A percentile compares a stretch with the other conserved stretches of the same genome.
These are phyloP conservation scores for Ophiosphaerella narmari DNA, from an alignment of 2,329 filamentous ascomycete genomes.

Conservation along the genomic window DNA sequence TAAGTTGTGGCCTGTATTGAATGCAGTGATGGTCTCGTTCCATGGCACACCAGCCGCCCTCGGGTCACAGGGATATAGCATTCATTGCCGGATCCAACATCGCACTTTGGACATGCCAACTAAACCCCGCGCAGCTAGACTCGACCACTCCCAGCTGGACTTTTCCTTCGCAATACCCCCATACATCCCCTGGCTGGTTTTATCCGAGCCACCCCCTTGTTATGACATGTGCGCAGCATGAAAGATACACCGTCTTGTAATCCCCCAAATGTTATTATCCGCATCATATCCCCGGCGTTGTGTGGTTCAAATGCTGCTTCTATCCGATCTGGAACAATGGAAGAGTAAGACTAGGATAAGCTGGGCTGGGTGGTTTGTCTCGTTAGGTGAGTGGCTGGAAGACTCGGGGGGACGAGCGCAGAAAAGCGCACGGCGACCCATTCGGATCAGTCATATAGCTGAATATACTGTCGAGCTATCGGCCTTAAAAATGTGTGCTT, in stretches of 20 bases:
- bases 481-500: conserved; percentile 3
- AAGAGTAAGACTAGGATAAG: conserved; percentile 26
- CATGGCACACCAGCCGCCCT: conserved; percentile 12
- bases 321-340: conserved; percentile 21
- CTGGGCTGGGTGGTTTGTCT: conserved; percentile 24
- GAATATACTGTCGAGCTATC: conserved; percentile 29
- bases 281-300: conserved; percentile 51
- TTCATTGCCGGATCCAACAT: conserved; percentile 30
- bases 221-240: conserved; percentile 45
- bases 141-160: conserved; percentile 1
- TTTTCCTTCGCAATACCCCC: conserved; percentile 28
- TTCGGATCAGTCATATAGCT: conserved; percentile 28
- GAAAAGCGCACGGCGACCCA: conserved; percentile 12
- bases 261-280: conserved; percentile 38
- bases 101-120: conserved; percentile 25
- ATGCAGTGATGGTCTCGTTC: conserved; percentile 6
- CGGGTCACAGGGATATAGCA: conserved; percentile 21
- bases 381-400: conserved; percentile 14
- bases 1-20: conserved; percentile 8
- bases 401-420: conserved; percentile 15
- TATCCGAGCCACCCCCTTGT: conserved; percentile 30
- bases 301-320: conserved; percentile 34
- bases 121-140: conserved; percentile 16
- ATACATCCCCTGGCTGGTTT: conserved; percentile 14
- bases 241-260: conserved; percentile 51